phyloP scores from a whole-genome alignment of 371 early-diverging fungal species.

The Blastocladiella emersonii region DNA sequence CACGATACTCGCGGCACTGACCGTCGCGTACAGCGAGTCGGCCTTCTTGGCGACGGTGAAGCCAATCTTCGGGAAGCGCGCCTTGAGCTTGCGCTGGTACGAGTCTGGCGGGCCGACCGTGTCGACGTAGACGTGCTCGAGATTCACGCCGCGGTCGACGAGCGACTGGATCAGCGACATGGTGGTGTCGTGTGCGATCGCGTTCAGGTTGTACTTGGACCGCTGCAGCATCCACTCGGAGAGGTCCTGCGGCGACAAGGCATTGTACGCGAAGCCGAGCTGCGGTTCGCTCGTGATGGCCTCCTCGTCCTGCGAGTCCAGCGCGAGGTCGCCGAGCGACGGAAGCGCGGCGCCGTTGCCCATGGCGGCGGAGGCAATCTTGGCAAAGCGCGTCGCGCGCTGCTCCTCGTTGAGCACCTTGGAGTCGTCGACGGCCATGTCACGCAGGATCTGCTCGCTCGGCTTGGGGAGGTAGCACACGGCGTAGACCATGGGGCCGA shows the following conservation, averaged over 20 bases:
- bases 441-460: constrained; percentile 42
- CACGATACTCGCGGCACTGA: constrained; percentile 97
- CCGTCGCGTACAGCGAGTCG: constrained; percentile 87
- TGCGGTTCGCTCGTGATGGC: constrained; percentile 42
- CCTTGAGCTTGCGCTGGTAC: constrained; percentile 63
- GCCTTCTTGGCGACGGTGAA: constrained; percentile 92
- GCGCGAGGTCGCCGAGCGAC: constrained; percentile 11
- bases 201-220: constrained; percentile 86
- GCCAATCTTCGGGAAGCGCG: constrained; percentile 49
- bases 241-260: constrained; percentile 76
- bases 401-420: constrained; percentile 1
- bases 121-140: constrained; percentile 76
- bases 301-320: constrained; percentile 40
- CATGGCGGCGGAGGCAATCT: constrained; percentile 57
- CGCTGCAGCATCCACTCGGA: constrained; percentile 69
- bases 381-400: constrained; percentile 60
- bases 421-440: constrained; percentile 47
- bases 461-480: constrained; percentile 57
- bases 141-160: constrained; percentile 37
- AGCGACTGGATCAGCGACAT: constrained; percentile 59
- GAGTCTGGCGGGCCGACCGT: constrained; percentile 88
- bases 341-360: constrained; percentile 59
- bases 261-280: constrained; percentile 74
- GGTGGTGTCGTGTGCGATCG: constrained; percentile 86
- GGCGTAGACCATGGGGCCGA: constrained; percentile 96